Conservation (phyloP, 108 stramenopile genomes). For the Skeletonema menzelii region DNA sequence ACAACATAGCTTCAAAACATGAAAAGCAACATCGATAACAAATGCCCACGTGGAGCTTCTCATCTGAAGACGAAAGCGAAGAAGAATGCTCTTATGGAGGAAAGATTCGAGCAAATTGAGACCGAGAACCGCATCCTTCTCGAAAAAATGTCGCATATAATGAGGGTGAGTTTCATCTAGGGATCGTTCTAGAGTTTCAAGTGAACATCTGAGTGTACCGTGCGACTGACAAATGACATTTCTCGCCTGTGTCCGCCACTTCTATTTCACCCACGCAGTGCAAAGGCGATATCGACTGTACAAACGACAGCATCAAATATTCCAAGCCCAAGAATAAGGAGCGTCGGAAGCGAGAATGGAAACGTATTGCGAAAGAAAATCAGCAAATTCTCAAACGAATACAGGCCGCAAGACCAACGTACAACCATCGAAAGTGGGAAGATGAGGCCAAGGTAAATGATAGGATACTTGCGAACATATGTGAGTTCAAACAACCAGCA, state of each 20-base stretch:
- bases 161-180: constrained; percentile 44
- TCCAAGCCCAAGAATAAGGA: constrained; percentile 61
- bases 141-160: constrained; percentile 87
- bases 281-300: constrained; percentile 67
- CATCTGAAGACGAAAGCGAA: constrained; percentile 78
- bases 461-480: constrained; percentile 68
- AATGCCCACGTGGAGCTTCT: constrained; percentile 56
- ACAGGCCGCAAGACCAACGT: constrained; percentile 71
- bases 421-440: constrained; percentile 80
- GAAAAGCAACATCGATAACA: constrained; percentile 85
- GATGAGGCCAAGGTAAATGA: constrained; percentile 72
- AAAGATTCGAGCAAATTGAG: constrained; percentile 75
- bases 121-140: constrained; percentile 84
- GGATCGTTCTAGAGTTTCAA: no score
- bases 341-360: constrained; percentile 74
- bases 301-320: constrained; percentile 45
- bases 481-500: constrained; percentile 56
- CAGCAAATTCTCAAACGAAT: constrained; percentile 61
- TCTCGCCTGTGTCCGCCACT: not conserved
- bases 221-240: not conserved
- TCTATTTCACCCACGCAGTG: constrained; percentile 10
- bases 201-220: not conserved
- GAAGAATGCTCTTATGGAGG: constrained; percentile 82
- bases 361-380: constrained; percentile 83
- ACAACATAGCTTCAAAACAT: constrained; percentile 63